These are phyloP conservation scores for Drechslerella stenobrocha DNA, from an alignment of 2,329 filamentous ascomycete genomes.

Conservation along the genomic window DNA sequence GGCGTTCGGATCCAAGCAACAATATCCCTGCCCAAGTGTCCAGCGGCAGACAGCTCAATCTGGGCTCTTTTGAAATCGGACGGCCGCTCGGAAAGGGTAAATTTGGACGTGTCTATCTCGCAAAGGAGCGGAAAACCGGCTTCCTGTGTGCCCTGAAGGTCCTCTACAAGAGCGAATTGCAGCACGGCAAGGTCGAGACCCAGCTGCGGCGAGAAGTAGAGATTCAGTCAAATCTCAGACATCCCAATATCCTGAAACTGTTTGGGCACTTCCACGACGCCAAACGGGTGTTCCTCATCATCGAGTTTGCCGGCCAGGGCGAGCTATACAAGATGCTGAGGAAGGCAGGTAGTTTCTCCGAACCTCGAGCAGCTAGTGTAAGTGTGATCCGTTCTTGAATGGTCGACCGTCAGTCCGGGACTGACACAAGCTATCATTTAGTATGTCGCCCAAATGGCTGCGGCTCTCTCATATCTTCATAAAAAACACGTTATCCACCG, in stretches of 20 bases:
- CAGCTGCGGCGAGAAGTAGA: conserved; percentile 86
- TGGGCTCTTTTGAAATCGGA: conserved; percentile 93
- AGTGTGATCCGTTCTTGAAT: no score
- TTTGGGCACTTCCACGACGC: conserved; percentile 88
- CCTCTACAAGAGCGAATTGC: conserved; percentile 79
- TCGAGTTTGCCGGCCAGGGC: conserved; percentile 82
- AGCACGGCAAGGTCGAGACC: conserved; percentile 80
- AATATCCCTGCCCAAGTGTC: conserved; percentile 46
- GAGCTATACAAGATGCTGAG: conserved; percentile 86
- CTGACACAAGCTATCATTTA: no score
- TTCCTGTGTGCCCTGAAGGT: conserved; percentile 88
- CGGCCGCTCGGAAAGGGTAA: conserved; percentile 84
- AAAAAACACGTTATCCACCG: conserved; percentile 97
- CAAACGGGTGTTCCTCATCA: conserved; percentile 82
- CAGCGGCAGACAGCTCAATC: conserved; percentile 67
- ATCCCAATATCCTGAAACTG: conserved; percentile 80
- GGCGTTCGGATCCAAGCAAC: conserved; percentile 45
- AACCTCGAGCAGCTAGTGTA: conserved; percentile 74
- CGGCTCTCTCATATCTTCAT: conserved; percentile 84
- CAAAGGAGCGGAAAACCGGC: conserved; percentile 73
- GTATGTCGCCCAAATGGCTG: conserved; percentile 89
- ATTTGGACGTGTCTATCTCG: conserved; percentile 83
- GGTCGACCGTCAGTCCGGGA: no score
- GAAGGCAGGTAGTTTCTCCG: conserved; percentile 75
- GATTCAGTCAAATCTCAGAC: conserved; percentile 82